These are phyloP conservation scores for Pseudocercospora fuligena DNA, from an alignment of 2,329 filamentous ascomycete genomes.

Conservation along the genomic window DNA sequence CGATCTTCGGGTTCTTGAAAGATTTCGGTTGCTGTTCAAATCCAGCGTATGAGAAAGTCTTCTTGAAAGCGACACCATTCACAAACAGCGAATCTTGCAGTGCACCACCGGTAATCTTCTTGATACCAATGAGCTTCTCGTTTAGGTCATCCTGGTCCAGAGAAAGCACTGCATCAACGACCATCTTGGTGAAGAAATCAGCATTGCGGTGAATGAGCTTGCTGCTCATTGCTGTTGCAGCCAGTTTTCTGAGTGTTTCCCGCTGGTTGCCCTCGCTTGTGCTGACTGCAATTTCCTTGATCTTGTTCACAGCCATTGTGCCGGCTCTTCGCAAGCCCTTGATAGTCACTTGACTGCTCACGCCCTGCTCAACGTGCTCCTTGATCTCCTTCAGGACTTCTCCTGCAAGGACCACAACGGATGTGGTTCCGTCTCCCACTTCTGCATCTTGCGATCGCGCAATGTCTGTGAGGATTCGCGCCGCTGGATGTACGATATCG, in stretches of 20 bases:
- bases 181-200: constrained; percentile 98
- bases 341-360: constrained; percentile 96
- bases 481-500: constrained; percentile 97
- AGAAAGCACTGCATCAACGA: constrained; percentile 93
- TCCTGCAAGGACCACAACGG: constrained; percentile 94
- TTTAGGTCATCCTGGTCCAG: constrained; percentile 97
- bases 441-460: constrained; percentile 98
- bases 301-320: constrained; percentile 93
- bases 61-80: constrained; percentile 98
- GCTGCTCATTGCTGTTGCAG: constrained; percentile 97
- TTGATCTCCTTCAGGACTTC: constrained; percentile 97
- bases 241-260: constrained; percentile 87
- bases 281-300: constrained; percentile 94
- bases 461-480: constrained; percentile 96
- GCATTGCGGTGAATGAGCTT: constrained; percentile 99
- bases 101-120: constrained; percentile 96
- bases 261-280: constrained; percentile 81
- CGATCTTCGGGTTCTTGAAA: constrained; percentile 92
- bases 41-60: constrained; percentile 98
- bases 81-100: constrained; percentile 96
- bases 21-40: constrained; percentile 99
- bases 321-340: constrained; percentile 91
- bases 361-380: constrained; percentile 93
- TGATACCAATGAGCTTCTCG: constrained; percentile 96
- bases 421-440: constrained; percentile 97